Conservation (phyloP, 179 eudicot genomes). For the Monotropa hypopitys region DNA sequence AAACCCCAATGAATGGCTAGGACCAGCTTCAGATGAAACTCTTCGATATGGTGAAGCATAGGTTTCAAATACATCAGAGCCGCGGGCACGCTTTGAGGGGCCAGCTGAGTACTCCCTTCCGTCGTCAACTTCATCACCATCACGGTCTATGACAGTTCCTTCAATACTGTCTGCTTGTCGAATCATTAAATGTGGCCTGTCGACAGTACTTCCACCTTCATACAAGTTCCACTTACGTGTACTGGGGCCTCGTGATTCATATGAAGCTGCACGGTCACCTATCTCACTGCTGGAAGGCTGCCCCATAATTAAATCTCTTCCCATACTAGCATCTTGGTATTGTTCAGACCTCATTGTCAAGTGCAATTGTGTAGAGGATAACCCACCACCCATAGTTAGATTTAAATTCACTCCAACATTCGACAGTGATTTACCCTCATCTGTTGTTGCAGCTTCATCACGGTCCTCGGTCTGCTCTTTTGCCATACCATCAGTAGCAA, state of each 20-base stretch:
- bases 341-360: conserved; percentile 41
- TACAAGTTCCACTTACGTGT: conserved; percentile 79
- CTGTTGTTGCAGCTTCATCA: conserved; percentile 86
- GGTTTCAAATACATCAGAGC: conserved; percentile 40
- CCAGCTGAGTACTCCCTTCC: conserved; percentile 72
- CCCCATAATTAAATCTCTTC: conserved; percentile 75
- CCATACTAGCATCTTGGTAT: conserved; percentile 45
- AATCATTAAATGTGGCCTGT: conserved; percentile 52
- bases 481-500: conserved; percentile 54
- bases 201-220: conserved; percentile 95
- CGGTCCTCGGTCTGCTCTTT: conserved; percentile 71
- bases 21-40: conserved; percentile 87
- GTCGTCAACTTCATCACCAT: conserved; percentile 90
- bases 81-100: conserved; percentile 81
- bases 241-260: conserved; percentile 95
- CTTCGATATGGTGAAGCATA: conserved; percentile 47
- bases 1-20: conserved; percentile 65
- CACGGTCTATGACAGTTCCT: conserved; percentile 94
- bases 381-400: conserved; percentile 79
- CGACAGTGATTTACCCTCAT: conserved; percentile 56
- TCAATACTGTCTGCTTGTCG: conserved; percentile 92
- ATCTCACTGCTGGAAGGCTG: conserved; percentile 95
- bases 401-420: conserved; percentile 59
- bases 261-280: conserved; percentile 96
- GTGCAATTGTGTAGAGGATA: conserved; percentile 42